Conservation (phyloP, 352 stramenopile genomes). For the Phytopythium montanum region DNA sequence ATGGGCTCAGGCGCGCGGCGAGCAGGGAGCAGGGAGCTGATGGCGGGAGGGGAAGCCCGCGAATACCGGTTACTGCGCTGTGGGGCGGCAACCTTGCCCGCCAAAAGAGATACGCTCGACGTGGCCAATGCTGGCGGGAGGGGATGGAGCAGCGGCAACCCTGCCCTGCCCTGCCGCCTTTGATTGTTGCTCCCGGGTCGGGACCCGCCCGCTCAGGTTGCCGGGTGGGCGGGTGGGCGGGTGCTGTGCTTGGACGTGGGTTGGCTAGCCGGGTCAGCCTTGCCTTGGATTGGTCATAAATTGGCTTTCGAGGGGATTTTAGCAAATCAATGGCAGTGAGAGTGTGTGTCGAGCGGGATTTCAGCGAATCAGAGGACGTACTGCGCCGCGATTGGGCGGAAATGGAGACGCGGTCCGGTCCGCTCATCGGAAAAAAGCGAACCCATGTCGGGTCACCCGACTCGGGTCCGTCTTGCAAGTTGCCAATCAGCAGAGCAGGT, state of each 20-base stretch:
- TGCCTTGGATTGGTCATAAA: not conserved
- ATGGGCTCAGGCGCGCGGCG: slow-evolving; percentile 10
- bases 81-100: slow-evolving; percentile 1
- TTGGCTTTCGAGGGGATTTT: not conserved
- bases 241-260: not conserved
- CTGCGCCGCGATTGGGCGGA: not conserved
- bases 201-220: not conserved
- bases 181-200: slow-evolving; percentile 1
- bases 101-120: slow-evolving; percentile 3
- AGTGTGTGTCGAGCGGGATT: not conserved
- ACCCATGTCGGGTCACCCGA: slow-evolving; percentile 5
- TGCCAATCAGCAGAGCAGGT: slow-evolving; percentile 6
- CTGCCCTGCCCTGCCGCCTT: not conserved
- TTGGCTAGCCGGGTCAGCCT: not conserved
- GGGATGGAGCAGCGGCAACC: not conserved
- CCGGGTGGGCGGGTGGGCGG: not conserved
- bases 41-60: not conserved
- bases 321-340: not conserved
- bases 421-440: slow-evolving; percentile 3
- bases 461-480: slow-evolving; percentile 5
- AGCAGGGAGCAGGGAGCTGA: not conserved
- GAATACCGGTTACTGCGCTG: not conserved
- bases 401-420: not conserved
- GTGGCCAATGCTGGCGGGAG: slow-evolving; percentile 2
- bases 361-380: slow-evolving; percentile 1